phyloP scores from a whole-genome alignment of 345 rosid species.

The Lenwebbia sp. region DNA sequence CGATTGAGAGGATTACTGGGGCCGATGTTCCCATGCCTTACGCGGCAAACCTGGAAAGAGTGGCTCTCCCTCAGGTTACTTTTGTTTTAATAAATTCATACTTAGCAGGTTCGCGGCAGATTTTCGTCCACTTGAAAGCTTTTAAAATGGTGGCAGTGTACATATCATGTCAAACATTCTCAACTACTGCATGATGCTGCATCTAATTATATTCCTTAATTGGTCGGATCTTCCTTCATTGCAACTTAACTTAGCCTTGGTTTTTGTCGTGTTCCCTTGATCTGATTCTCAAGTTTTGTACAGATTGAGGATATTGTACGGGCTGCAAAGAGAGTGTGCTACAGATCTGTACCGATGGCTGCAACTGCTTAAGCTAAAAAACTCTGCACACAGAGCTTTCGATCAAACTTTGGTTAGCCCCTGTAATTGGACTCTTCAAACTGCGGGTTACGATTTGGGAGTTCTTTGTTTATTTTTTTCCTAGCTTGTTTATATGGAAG shows the following conservation, averaged over 20 bases:
- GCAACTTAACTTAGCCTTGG: neutral
- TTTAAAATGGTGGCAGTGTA: neutral
- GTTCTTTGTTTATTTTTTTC: neutral
- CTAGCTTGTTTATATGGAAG: neutral
- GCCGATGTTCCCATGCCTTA: slow-evolving; percentile 96
- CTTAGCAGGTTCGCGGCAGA: neutral
- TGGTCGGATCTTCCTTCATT: neutral
- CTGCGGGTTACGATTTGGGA: neutral
- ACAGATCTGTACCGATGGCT: slow-evolving; percentile 34
- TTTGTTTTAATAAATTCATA: neutral
- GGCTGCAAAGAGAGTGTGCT: slow-evolving; percentile 58
- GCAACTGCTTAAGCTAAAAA: slow-evolving; percentile 12
- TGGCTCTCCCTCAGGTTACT: slow-evolving; percentile 81
- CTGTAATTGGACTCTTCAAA: neutral
- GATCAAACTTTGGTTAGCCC: neutral
- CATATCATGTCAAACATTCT: neutral
- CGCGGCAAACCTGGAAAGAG: slow-evolving; percentile 79
- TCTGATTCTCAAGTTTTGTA: neutral
- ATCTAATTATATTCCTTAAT: neutral
- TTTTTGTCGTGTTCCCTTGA: neutral
- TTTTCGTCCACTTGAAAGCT: neutral
- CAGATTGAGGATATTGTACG: slow-evolving; percentile 58
- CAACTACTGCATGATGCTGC: neutral
- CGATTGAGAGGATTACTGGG: slow-evolving; percentile 77
- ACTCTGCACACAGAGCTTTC: neutral